Base-by-base conservation (phyloP, 768 basidiomycete species). In the Auriculariales sp. region DNA sequence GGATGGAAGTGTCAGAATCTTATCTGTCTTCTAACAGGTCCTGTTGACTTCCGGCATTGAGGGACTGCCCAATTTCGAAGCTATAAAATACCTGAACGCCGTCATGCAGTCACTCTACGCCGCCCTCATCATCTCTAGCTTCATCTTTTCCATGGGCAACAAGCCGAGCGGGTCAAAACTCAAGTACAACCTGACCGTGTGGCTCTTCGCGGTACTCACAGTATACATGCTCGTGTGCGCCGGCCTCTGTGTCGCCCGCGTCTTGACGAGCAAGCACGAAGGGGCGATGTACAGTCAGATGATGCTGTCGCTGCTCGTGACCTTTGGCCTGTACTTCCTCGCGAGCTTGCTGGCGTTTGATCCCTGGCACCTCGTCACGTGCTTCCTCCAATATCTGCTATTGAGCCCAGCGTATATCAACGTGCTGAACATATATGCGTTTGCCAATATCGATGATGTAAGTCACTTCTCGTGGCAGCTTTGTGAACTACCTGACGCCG, bases 101-200 rank as follows among this genome's bases (percentile, higher is more conserved):
- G 60, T 89, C 35, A 69, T 78, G 33, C 88, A 91, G 68, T 88
- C 86, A 58, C 65, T 81, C 29, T 81, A 95, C 73, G 79, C 82
- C 3, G 85, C 85, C 3, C 74, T 88, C 34, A 74, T 98, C 27
- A 73, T 92, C n/a, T 82, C 86, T 6, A 84, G 81, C 56, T 95
- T 97, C 72, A 69, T 95, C 1, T 85, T 95, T 62, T 85, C 89
- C 0, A 94, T 97, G 91, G 93, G 93, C 15, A 95, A 95, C 64
- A 83, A 85, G 60, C 92, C 92, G 3, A 74, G 78, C 66, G 80
- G 86, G 0, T 73, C 86, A 0, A 73, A 78, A 54, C 80, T 76
- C 78, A 97, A 97, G 68, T 99, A 97, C 70, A 82, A 81, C 57
- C 67, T 78, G 4, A 77, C 82, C 2, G 77, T 84, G 2, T 75